phyloP scores from a whole-genome alignment of 768 basidiomycete species.

The Leccinum boreale region DNA sequence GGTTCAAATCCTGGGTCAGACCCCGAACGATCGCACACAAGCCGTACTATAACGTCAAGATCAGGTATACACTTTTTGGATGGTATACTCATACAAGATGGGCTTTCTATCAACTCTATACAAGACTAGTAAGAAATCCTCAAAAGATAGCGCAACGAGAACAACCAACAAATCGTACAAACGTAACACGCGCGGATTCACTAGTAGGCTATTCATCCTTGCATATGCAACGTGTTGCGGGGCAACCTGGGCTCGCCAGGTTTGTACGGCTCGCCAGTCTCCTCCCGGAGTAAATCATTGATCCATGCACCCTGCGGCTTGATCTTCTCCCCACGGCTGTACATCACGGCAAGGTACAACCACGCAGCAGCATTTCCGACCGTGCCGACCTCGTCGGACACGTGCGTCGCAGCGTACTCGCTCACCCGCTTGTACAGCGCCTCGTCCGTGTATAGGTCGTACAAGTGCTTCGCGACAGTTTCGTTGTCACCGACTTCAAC shows the following conservation, averaged over 20 bases:
- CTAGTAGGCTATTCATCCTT: conserved; percentile 14
- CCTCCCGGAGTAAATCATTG: conserved; percentile 75
- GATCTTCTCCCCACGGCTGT: conserved; percentile 69
- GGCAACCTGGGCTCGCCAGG: conserved; percentile 71
- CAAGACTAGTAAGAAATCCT: background rate
- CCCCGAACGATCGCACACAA: background rate
- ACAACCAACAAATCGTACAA: conserved; percentile 12
- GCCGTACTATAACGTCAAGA: background rate
- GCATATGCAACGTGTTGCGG: conserved; percentile 55
- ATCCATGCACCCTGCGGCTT: conserved; percentile 82
- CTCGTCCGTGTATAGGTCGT: conserved; percentile 74
- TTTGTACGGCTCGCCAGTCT: conserved; percentile 68
- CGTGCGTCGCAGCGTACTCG: conserved; percentile 68
- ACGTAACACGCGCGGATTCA: background rate
- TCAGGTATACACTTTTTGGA: conserved; percentile 3
- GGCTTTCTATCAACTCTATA: conserved; percentile 9
- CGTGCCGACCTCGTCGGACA: conserved; percentile 81
- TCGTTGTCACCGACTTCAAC: conserved; percentile 74
- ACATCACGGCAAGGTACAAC: conserved; percentile 78
- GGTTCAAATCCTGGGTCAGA: too few species aligned
- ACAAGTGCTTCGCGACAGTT: conserved; percentile 72
- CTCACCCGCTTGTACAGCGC: conserved; percentile 61
- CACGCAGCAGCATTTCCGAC: conserved; percentile 73
- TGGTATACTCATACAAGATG: conserved; percentile 7
- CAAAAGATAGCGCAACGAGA: background rate